phyloP scores from a whole-genome alignment of 768 basidiomycete genomes.

The Rhodotorula babjevae region DNA sequence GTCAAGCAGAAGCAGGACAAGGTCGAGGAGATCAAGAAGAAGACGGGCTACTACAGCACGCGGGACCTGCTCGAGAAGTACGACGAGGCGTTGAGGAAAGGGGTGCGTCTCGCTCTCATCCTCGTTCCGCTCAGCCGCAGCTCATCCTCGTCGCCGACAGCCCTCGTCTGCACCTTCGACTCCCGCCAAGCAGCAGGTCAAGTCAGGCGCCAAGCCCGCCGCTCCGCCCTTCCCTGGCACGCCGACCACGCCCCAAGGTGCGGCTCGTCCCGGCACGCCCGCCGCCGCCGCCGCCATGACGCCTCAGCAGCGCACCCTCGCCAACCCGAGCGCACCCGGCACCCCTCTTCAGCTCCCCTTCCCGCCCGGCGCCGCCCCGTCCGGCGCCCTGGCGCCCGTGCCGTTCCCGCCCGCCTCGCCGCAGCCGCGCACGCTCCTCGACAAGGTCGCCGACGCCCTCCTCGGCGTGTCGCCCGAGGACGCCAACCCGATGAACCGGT shows the following conservation, averaged over 20 bases:
- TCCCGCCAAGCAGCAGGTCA: background rate
- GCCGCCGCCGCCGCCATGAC: conserved; percentile 3
- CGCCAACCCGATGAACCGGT: conserved; percentile 59
- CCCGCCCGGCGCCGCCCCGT: background rate
- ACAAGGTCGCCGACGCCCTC: conserved; percentile 78
- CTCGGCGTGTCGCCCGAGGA: conserved; percentile 58
- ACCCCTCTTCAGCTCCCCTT: background rate
- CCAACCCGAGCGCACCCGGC: background rate
- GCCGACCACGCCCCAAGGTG: conserved; percentile 2
- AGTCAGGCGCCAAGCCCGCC: background rate
- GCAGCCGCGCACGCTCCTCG: conserved; percentile 70
- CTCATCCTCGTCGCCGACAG: background rate
- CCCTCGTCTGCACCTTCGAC: background rate
- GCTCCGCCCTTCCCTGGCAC: conserved; percentile 4
- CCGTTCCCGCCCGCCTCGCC: conserved; percentile 50
- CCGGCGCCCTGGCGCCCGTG: conserved; percentile 14
- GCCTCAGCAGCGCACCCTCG: background rate
- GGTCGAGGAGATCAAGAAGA: conserved; percentile 94
- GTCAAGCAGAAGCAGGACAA: conserved; percentile 78
- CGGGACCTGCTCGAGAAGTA: conserved; percentile 84
- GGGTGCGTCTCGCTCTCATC: conserved; percentile 12
- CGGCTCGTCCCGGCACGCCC: conserved; percentile 16
- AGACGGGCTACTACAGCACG: conserved; percentile 91
- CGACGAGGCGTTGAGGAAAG: conserved; percentile 55
- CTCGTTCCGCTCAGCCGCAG: background rate